These are phyloP conservation scores for Pythium brachiatum DNA, from an alignment of 352 stramenopile genomes.

Conservation along the genomic window DNA sequence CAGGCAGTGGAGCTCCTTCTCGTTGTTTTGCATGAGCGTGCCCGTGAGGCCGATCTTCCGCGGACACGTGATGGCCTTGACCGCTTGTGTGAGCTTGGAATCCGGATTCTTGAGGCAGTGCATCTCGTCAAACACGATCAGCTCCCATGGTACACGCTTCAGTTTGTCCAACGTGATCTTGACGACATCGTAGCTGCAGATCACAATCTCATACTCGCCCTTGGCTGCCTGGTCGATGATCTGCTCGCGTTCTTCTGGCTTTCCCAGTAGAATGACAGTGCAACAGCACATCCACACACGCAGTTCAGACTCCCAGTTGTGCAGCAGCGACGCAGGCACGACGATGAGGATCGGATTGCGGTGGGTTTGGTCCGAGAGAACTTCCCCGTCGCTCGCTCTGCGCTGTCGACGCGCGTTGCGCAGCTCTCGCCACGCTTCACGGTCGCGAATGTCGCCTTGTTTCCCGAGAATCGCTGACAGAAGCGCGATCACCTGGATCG, in stretches of 20 bases:
- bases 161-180: conserved; percentile 85
- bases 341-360: conserved; percentile 94
- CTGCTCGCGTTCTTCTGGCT: conserved; percentile 45
- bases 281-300: conserved; percentile 91
- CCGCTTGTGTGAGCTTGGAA: conserved; percentile 87
- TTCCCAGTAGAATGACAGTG: conserved; percentile 64
- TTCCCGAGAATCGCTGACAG: conserved; percentile 92
- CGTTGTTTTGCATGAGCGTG: conserved; percentile 88
- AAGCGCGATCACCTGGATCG: conserved; percentile 92
- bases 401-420: conserved; percentile 89
- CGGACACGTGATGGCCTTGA: conserved; percentile 59
- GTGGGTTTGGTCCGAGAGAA: conserved; percentile 83
- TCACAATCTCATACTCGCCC: conserved; percentile 73
- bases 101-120: conserved; percentile 98
- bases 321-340: conserved; percentile 95
- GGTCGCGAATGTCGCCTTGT: conserved; percentile 91
- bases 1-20: conserved; percentile 78
- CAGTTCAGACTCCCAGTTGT: conserved; percentile 99
- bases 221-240: conserved; percentile 70
- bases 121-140: conserved; percentile 98
- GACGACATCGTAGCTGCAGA: conserved; percentile 89
- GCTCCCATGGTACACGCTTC: conserved; percentile 86
- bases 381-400: conserved; percentile 29
- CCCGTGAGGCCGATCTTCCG: conserved; percentile 86
- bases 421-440: conserved; percentile 93